Evolutionary conservation across 2,329 filamentous ascomycete species (phyloP).

Genomic region (Shiraia bambusicola): DNA sequence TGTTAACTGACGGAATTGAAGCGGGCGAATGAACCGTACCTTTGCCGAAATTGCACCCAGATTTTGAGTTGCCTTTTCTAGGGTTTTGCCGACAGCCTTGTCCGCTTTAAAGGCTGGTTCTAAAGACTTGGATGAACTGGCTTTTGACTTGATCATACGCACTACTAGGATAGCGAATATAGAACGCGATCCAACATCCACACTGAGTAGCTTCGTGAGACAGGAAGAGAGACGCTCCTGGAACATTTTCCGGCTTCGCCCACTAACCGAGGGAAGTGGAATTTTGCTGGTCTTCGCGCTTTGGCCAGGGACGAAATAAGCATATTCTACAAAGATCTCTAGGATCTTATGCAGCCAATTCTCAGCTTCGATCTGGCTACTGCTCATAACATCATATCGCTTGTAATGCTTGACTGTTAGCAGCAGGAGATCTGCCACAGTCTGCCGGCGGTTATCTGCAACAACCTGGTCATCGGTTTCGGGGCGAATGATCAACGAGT

Average conservation of each 20-base stretch:
- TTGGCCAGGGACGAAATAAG: conserved; percentile 50
- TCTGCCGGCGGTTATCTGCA: conserved; percentile 50
- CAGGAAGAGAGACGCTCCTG: conserved; percentile 58
- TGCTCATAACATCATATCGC: conserved; percentile 24
- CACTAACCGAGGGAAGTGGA: conserved; percentile 49
- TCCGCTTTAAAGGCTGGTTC: conserved; percentile 54
- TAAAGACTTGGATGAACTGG: conserved; percentile 34
- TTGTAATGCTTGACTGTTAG: conserved; percentile 50
- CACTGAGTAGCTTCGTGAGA: conserved; percentile 52
- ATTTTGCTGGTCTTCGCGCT: conserved; percentile 35
- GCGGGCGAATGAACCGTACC: conserved; percentile 8
- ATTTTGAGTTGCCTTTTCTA: conserved; percentile 37
- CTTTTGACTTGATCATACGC: conserved; percentile 30
- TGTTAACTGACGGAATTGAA: conserved; percentile 6
- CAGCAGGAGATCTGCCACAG: conserved; percentile 56
- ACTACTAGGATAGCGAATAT: conserved; percentile 34
- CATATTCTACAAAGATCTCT: conserved; percentile 50
- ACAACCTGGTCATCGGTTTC: conserved; percentile 48
- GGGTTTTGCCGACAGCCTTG: conserved; percentile 44
- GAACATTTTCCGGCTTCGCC: conserved; percentile 54
- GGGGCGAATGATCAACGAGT: conserved; percentile 50
- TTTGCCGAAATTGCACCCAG: conserved; percentile 32
- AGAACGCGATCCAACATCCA: conserved; percentile 22
- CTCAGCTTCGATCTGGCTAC: conserved; percentile 38
- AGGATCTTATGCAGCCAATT: conserved; percentile 49